Base-by-base conservation (phyloP, 2,329 filamentous ascomycete species). In the Aspergillus puulaauensis region DNA sequence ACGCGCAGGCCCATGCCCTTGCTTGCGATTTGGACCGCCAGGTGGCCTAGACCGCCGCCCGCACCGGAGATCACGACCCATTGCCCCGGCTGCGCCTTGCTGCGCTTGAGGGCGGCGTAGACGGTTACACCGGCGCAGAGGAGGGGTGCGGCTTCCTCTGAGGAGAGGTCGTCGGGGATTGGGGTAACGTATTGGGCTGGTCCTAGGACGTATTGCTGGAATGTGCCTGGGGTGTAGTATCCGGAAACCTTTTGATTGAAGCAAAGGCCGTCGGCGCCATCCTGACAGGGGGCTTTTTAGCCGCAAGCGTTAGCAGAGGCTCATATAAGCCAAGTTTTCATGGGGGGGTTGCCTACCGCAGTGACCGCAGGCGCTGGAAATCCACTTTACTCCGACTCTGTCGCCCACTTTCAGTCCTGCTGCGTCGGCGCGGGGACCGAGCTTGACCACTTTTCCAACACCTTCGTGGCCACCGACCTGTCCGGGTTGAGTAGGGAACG, bases 401-500 rank as follows among this genome's bases (percentile, higher is more conserved):
- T 90, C 83, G 5, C 86, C 86, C n/a, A 89, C 66, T 64, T 87
- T 87, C 37, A 89, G 75, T 5, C 78, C 79, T 2, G 82, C 77
- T 39, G 66, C 70, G 51, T 87, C 83, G 19, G 82, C 78, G 7
- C 83, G 84, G 0, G 86, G 78, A 0, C 88, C 87, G 60, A 90
- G 76, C 68, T 87, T 86, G 43, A 87, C 85, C 33, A 90, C 78
- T 52, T 81, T 82, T 43, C 85, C 85, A 2, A 90, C 83, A 17
- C 87, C 87, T 73, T 90, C 87, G 67, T 90, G 87, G 4, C 88
- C 88, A 43, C 87, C 87, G 4, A 89, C 81, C 70, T 89, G 86
- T 9, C 84, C 84, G 39, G 80, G 71, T 66, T 81, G 82, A 7
- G 85, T 87, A 37, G 82, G 84, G 61, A 76, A 77, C 2, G 85